Evolutionary conservation across 1,139 yeast genomes (phyloP), one percentile per base, ranked within the genome.

Genomic region (Candida glucosophila): DNA sequence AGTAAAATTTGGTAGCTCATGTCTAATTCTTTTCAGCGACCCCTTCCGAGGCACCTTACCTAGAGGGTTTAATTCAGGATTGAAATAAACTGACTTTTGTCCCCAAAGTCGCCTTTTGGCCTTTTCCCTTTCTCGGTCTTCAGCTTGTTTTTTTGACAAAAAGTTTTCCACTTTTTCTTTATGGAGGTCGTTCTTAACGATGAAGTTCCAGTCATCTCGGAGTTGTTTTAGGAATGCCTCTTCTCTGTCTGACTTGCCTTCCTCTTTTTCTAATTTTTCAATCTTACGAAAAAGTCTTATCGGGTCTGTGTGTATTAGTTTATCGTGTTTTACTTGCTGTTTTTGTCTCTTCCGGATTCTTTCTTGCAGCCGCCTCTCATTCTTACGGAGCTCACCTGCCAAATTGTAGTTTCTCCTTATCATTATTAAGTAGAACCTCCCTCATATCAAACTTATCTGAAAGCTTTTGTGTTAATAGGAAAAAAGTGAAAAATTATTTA

Each of bases 41-140:
- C 23, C 31, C 11, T 17, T 19, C n/a, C 37, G 30, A 1, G 71
- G 71, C 0, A 60, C 61, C 29, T 58, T 60, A 0, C 71, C 71
- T 12, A 62, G 40, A 3, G 71, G 70, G 28, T 64, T 64, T 21
- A 64, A 40, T 33, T 64, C 71, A 4, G 69, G 67, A 34, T 64
- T 64, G 38, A 61, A 64, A 33, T 55, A 64, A 1, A 62, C 46
- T 3, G 68, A 61, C 22, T 55, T 39, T 28, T 33, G 41, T 1
- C 68, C 70, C 55, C 59, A 56, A 13, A 59, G 47, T 29, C 51
- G 57, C 3, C 37, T 40, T 11, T 34, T 34, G n/a, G 43, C 49
- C 18, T 41, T 41, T 14, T 35, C 33, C 17, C 39, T 39, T 15
- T 35, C 31, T 16, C 36, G 31, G 11, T 30, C 30, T 15, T 37